A percentile compares a stretch with the other conserved stretches of the same genome.
Conservation (phyloP, 352 stramenopile species). For the Phytopythium litorale region DNA sequence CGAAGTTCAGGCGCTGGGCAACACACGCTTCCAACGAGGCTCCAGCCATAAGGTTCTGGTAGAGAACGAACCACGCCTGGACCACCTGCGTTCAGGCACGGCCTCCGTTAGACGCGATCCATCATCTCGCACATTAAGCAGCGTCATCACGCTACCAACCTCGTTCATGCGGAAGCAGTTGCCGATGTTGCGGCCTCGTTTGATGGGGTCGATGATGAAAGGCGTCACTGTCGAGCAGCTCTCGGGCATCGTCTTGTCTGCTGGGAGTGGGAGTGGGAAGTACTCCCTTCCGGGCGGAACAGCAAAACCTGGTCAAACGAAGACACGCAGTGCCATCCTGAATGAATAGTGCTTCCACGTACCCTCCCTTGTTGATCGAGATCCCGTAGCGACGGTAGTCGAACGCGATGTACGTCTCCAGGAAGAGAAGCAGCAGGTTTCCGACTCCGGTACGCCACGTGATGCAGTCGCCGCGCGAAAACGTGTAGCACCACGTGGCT, state of each 20-base stretch:
- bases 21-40: constrained; percentile 22
- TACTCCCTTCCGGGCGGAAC: constrained; percentile 41
- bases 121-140: neutral
- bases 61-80: constrained; percentile 39
- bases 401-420: constrained; percentile 84
- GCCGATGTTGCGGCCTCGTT: constrained; percentile 57
- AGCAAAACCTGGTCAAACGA: neutral
- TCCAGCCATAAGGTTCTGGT: constrained; percentile 32
- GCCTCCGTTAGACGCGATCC: constrained; percentile 1
- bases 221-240: constrained; percentile 42
- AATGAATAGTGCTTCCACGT: constrained; percentile 5
- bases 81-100: constrained; percentile 20
- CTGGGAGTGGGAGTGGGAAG: constrained; percentile 54
- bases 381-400: constrained; percentile 82
- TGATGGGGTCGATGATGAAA: constrained; percentile 76
- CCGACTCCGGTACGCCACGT: constrained; percentile 72
- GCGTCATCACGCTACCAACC: constrained; percentile 20
- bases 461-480: constrained; percentile 52
- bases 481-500: constrained; percentile 57
- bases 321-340: neutral
- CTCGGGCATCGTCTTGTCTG: constrained; percentile 34
- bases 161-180: constrained; percentile 84
- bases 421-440: constrained; percentile 67
- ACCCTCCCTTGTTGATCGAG: constrained; percentile 71
- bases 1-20: constrained; percentile 2